Evolutionary conservation across 768 basidiomycete species (phyloP).

Genomic region (Podaxis sp.): DNA sequence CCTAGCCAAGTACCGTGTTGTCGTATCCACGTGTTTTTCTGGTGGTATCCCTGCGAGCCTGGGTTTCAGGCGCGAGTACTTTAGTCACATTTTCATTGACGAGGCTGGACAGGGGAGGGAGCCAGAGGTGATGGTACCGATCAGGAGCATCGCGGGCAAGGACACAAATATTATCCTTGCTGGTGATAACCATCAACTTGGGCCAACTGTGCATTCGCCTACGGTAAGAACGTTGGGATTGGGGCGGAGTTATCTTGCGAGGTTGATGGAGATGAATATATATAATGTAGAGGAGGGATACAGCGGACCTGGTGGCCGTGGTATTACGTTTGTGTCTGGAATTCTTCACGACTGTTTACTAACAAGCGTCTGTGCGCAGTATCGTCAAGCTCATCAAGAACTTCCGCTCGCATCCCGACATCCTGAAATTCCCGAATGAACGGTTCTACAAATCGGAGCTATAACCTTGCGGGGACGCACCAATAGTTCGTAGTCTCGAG

Average conservation of each 20-base stretch:
- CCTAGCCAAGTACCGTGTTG: slow-evolving; percentile 40
- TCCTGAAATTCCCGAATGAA: slow-evolving; percentile 52
- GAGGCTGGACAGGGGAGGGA: slow-evolving; percentile 65
- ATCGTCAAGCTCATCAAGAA: slow-evolving; percentile 57
- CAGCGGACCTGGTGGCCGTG: slow-evolving; percentile 18
- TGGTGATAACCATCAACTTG: slow-evolving; percentile 61
- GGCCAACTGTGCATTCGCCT: slow-evolving; percentile 49
- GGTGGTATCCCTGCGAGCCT: slow-evolving; percentile 43
- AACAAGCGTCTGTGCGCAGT: slow-evolving; percentile 22
- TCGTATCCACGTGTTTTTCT: slow-evolving; percentile 56
- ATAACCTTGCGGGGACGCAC: slow-evolving; percentile 36
- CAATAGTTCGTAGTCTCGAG: slow-evolving; percentile 34
- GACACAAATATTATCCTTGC: slow-evolving; percentile 51
- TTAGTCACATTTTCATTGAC: slow-evolving; percentile 57
- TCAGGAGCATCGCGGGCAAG: slow-evolving; percentile 44
- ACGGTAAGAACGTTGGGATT: slow-evolving; percentile 47
- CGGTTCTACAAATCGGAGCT: slow-evolving; percentile 53
- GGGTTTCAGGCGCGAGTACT: slow-evolving; percentile 50
- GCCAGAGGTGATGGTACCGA: slow-evolving; percentile 50
- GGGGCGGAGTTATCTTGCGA: slow-evolving; percentile 44
- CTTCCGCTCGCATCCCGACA: slow-evolving; percentile 51
- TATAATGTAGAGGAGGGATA: slow-evolving; percentile 27
- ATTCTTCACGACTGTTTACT: neutral
- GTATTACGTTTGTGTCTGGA: slow-evolving; percentile 30
- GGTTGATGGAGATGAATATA: slow-evolving; percentile 38